Conservation (phyloP, 208 protist genomes). For the Acanthamoeba castellanii region DNA sequence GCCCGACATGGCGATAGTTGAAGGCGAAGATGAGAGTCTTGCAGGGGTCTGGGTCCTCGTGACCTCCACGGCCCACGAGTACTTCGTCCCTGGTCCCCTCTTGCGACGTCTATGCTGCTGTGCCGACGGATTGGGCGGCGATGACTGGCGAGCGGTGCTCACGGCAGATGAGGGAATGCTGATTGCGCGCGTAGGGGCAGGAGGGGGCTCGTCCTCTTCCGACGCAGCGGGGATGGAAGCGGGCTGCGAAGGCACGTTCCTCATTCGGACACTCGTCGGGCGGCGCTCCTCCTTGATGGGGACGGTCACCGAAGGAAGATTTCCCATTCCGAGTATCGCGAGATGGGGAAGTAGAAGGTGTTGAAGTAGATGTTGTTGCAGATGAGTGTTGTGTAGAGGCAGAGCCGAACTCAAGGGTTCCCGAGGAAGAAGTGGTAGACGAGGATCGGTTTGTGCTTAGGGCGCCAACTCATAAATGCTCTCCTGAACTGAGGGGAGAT, state of each 20-base stretch:
- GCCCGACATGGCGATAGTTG: background rate
- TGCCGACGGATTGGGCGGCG: background rate
- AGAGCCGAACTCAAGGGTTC: slow-evolving; percentile 25
- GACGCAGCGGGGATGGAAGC: background rate
- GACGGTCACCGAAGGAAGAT: slow-evolving; percentile 43
- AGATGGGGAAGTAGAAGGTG: background rate
- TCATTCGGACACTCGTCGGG: background rate
- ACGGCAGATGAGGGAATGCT: background rate
- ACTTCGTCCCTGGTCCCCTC: slow-evolving; percentile 12
- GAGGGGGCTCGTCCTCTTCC: slow-evolving; percentile 43
- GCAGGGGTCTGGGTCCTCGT: background rate
- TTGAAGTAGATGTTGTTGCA: background rate
- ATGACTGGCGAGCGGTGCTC: background rate
- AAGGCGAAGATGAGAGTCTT: background rate
- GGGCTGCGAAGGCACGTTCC: background rate
- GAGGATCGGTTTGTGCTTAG: slow-evolving; percentile 39
- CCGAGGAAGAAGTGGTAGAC: slow-evolving; percentile 67
- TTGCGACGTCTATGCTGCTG: background rate
- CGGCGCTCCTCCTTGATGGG: slow-evolving; percentile 26
- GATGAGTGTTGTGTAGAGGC: background rate
- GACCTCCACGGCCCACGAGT: slow-evolving; percentile 31
- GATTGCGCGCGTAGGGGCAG: background rate
- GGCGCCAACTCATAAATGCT: slow-evolving; percentile 50
- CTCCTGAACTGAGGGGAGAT: background rate
- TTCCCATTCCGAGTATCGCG: slow-evolving; percentile 1